Conservation (phyloP, 73 alveolate genomes). For the Tetrahymena malaccensis region DNA sequence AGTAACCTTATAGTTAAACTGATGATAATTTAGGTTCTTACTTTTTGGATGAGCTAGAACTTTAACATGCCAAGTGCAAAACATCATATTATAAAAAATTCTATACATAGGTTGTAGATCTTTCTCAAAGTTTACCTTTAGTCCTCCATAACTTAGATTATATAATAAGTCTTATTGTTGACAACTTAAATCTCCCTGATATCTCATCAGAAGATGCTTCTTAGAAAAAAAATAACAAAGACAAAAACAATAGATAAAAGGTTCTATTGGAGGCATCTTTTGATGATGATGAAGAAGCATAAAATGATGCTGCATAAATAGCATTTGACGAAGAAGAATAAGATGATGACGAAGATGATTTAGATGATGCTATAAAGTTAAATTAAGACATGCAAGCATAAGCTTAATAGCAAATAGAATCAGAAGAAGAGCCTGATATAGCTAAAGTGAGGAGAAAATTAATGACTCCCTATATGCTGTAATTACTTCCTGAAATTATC, state of each 20-base stretch:
- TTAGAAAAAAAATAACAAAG: background rate
- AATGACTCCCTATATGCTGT: background rate
- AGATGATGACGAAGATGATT: background rate
- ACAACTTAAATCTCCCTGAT: background rate
- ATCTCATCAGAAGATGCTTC: background rate
- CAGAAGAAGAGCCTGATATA: background rate
- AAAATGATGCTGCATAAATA: background rate
- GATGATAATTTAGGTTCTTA: background rate
- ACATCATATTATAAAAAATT: background rate
- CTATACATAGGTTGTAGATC: background rate
- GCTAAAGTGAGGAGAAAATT: background rate
- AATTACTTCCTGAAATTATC: background rate
- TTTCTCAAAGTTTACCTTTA: background rate
- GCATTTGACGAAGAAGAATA: background rate
- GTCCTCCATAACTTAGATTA: background rate
- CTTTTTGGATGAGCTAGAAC: background rate
- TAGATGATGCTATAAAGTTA: background rate
- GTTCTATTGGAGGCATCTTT: background rate
- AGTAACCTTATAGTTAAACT: background rate
- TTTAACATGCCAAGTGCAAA: background rate
- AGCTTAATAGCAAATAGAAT: background rate
- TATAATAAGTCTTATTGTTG: background rate
- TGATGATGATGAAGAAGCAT: background rate
- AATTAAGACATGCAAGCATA: background rate
- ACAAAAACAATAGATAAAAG: background rate